Evolutionary conservation across 2,329 filamentous ascomycete species (phyloP).

Genomic region (Tolypocladium guangdongense): DNA sequence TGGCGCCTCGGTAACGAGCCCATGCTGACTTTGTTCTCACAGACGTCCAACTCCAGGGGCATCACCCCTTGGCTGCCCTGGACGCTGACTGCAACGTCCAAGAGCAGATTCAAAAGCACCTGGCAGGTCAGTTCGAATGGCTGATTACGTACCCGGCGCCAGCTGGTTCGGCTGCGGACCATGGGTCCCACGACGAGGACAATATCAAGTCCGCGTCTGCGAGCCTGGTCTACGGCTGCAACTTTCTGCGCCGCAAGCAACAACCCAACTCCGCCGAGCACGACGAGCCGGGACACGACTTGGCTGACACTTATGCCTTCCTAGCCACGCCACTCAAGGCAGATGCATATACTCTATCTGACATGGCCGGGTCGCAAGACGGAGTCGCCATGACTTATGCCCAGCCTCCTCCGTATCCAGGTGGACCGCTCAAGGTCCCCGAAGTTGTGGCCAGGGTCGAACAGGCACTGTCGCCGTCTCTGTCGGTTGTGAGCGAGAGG

Average conservation of each 20-base stretch:
- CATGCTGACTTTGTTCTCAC: neutral
- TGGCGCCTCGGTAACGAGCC: neutral
- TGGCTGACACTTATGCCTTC: constrained; percentile 31
- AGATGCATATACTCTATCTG: constrained; percentile 9
- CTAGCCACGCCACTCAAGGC: constrained; percentile 33
- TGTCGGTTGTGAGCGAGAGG: constrained; percentile 18
- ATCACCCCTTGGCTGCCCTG: constrained; percentile 14
- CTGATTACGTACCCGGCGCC: constrained; percentile 28
- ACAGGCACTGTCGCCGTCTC: constrained; percentile 20
- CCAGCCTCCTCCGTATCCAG: constrained; percentile 13
- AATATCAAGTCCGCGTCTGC: neutral
- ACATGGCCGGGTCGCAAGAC: constrained; percentile 8
- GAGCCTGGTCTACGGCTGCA: constrained; percentile 38
- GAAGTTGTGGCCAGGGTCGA: constrained; percentile 19
- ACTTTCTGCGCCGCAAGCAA: constrained; percentile 31
- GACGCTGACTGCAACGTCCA: constrained; percentile 12
- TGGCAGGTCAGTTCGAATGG: constrained; percentile 40
- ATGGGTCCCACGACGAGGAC: constrained; percentile 6
- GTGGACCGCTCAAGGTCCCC: constrained; percentile 15
- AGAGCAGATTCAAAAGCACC: constrained; percentile 29
- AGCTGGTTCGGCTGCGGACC: constrained; percentile 11
- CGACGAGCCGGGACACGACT: constrained; percentile 3
- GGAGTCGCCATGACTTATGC: neutral
- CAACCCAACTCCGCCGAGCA: constrained; percentile 9
- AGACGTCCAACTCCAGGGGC: neutral